Evolutionary conservation across 2,329 filamentous ascomycete genomes (phyloP), one percentile per base, ranked within the genome.

Genomic region (Penicillium sp.): DNA sequence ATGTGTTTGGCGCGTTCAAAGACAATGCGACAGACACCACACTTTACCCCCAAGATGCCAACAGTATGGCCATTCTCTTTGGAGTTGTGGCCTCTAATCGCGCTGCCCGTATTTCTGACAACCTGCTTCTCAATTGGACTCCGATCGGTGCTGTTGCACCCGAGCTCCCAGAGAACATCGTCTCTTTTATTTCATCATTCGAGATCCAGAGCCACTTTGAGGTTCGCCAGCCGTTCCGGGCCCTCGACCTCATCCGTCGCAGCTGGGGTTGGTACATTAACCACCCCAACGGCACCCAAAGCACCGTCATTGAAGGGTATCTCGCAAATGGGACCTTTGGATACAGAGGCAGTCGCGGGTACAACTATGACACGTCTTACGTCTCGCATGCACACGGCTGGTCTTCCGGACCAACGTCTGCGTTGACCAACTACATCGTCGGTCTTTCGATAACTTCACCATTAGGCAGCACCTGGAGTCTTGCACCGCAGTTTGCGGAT

Each of bases 191-290:
- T 45, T 76, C 76, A 7, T 77, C 74, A 11, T 77, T 82, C 54
- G 81, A 84, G 57, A 70, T 84, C 26, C 76, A 79, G 59, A 80
- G 73, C 1, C 81, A 83, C 54, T 66, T 83, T 4, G 62, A 68
- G 0, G 73, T 73, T 1, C 69, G 72, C 0, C 68, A 74, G 48
- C 61, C 79, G 1, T 60, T 66, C 6, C 75, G 80, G 33, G 79
- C 80, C 0, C 65, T 84, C 0, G 70, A 77, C 9, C 72, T 84
- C 12, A 76, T 83, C 29, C 75, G 79, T 5, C 66, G 67, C 7
- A 72, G 70, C 42, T 84, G 81, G 81, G 81, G 80, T 9, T 82
- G 78, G 77, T 83, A 83, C 54, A 64, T 81, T 12, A 69, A 75
- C 49, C 74, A 82, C 49, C 71, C 74, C 1, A 76, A 79, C 53